Base-by-base conservation (phyloP, 179 eudicot genomes). In the Beta macrorhiza region DNA sequence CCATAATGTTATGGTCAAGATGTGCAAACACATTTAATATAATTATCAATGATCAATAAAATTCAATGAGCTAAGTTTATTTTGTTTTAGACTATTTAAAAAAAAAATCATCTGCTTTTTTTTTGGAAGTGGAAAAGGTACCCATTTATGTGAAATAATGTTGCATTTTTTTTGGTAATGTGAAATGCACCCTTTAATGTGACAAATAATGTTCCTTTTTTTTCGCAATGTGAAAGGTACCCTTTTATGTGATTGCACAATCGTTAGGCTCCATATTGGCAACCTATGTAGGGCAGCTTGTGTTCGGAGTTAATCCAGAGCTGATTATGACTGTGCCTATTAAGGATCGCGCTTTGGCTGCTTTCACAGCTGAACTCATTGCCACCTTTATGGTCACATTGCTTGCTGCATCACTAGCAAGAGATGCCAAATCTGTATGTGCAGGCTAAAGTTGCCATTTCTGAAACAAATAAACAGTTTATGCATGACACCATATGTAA, bases 351-450 rank as follows among this genome's bases (percentile, higher is more conserved):
- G 75, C 75, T 32, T 53, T 78, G 9, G 80, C 90, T 12, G 98
- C 99, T 44, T 95, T 95, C 64, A 90, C 85, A 82, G 97, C 92
- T 16, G 99, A 95, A 86, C 76, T 93, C 61, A 83, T 95, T 12
- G 95, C 97, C 2, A 89, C 93, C 32, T 90, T 92, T 79, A 83
- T 95, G 76, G 73, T 93, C 68, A 88, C 91, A 57, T 91, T 93
- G 82, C 82, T 92, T 13, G 91, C 91, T 16, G 88, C 93, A 53
- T 88, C 99, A 4, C 73, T 95, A 72, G 84, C 91, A 14, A 85
- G 83, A 84, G 89, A 92, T 69, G 84, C 89, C 22, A 87, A 85
- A 89, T 73, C 87, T 45, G 98, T 95, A 91, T 71, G 93, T 78
- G 0, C 14, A 13, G 7, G 11, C 32, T 7, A 32, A 1, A 45